A percentile compares a stretch with the other conserved stretches of the same genome.
Conservation (phyloP, 2,329 filamentous ascomycete genomes). For the Reticulascus tulasneorum region DNA sequence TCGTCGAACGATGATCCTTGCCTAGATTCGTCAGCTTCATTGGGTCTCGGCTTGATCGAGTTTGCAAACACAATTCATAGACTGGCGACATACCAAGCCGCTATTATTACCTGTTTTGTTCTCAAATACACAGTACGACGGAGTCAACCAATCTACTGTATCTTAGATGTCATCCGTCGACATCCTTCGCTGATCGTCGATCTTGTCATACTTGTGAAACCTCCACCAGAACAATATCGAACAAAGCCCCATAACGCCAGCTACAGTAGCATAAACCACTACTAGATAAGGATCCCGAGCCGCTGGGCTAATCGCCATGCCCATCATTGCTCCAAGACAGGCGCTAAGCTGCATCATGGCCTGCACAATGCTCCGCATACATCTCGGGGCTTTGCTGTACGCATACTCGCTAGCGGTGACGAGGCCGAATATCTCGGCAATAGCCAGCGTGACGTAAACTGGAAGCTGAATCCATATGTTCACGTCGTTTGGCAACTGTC, state of each 20-base stretch:
- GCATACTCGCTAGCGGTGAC: slow-evolving; percentile 38
- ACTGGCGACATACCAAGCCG: too few relatives aligned
- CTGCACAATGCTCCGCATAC: slow-evolving; percentile 31
- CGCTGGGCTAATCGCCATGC: neutral
- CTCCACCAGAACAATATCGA: neutral
- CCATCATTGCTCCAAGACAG: slow-evolving; percentile 4
- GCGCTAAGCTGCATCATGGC: slow-evolving; percentile 19
- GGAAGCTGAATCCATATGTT: slow-evolving; percentile 36
- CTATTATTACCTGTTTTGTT: too few relatives aligned
- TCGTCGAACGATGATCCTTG: too few relatives aligned
- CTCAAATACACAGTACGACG: too few relatives aligned
- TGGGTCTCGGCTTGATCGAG: too few relatives aligned
- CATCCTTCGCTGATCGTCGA: slow-evolving; percentile 1
- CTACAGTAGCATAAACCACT: neutral
- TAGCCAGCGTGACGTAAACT: slow-evolving; percentile 31
- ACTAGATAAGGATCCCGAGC: slow-evolving; percentile 1
- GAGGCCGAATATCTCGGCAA: slow-evolving; percentile 37
- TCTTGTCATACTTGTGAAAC: neutral
- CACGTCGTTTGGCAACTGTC: slow-evolving; percentile 23
- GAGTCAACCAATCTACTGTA: too few relatives aligned
- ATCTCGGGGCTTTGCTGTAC: slow-evolving; percentile 35
- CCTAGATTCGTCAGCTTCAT: too few relatives aligned
- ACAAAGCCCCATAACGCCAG: slow-evolving; percentile 3
- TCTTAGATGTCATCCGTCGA: too few relatives aligned
- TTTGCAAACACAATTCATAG: too few relatives aligned